Percentiles rank a stretch among this genome's conserved stretches.
Conservation (phyloP, 148 eudicot species). For the Fagopyrum homotropicum region DNA sequence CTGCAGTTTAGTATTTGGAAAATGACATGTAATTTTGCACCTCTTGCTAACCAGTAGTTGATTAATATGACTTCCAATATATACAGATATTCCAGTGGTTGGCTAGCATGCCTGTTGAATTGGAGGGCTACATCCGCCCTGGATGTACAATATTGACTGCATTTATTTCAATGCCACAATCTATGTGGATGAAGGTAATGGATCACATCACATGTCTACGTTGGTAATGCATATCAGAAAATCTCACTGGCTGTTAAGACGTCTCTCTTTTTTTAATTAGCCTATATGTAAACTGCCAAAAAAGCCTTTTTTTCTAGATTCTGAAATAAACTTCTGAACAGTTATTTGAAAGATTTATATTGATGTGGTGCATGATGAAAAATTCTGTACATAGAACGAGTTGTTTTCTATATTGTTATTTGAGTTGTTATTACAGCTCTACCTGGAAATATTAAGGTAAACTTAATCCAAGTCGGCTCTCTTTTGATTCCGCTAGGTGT, state of each 20-base stretch:
- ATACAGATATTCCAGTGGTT: slow-evolving; percentile 94
- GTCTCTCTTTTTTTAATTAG: neutral
- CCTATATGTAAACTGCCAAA: too few species aligned
- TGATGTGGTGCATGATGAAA: too few species aligned
- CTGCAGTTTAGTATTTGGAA: slow-evolving; percentile 48
- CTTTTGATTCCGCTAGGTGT: too few species aligned
- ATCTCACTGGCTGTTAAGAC: too few species aligned
- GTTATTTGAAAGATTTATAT: too few species aligned
- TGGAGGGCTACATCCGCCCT: slow-evolving; percentile 97
- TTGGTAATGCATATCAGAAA: neutral
- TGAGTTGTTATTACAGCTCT: too few species aligned
- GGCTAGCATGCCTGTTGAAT: slow-evolving; percentile 93
- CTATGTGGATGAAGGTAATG: slow-evolving; percentile 78
- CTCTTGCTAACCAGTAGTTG: slow-evolving; percentile 15
- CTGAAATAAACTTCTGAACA: too few species aligned
- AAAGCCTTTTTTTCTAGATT: too few species aligned
- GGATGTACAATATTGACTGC: slow-evolving; percentile 90
- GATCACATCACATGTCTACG: neutral
- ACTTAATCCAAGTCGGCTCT: too few species aligned
- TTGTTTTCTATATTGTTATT: too few species aligned
- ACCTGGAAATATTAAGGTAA: too few species aligned
- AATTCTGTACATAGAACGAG: too few species aligned
- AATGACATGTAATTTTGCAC: slow-evolving; percentile 13
- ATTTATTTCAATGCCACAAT: slow-evolving; percentile 76
- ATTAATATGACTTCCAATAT: slow-evolving; percentile 21